phyloP scores from a whole-genome alignment of 2,329 filamentous ascomycete genomes.

The Sarocladium strictum region DNA sequence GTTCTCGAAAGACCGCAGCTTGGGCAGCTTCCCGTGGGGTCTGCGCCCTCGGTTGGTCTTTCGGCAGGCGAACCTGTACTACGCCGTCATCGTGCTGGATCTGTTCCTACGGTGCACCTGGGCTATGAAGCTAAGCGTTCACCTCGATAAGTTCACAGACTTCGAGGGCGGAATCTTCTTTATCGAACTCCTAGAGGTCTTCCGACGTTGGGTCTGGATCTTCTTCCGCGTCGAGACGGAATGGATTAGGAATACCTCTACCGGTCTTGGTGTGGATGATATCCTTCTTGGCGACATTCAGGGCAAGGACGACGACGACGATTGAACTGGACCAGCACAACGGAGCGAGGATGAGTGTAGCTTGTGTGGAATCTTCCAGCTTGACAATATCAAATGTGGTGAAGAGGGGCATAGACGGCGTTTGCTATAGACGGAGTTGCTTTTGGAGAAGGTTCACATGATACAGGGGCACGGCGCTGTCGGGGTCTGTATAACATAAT shows the following conservation, averaged over 20 bases:
- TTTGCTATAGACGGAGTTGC: slow-evolving; percentile 2
- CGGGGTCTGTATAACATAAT: too few relatives aligned
- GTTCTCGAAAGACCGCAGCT: slow-evolving; percentile 58
- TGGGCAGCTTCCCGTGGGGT: slow-evolving; percentile 66
- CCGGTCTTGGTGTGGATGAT: slow-evolving; percentile 57
- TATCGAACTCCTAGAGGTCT: slow-evolving; percentile 80
- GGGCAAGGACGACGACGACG: slow-evolving; percentile 47
- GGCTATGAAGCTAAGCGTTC: slow-evolving; percentile 79
- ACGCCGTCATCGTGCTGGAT: slow-evolving; percentile 72
- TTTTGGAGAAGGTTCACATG: background rate
- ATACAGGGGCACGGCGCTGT: background rate
- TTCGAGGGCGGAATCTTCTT: slow-evolving; percentile 85
- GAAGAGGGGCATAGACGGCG: background rate
- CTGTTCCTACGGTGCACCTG: slow-evolving; percentile 82
- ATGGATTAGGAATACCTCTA: slow-evolving; percentile 59
- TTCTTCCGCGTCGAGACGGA: slow-evolving; percentile 95
- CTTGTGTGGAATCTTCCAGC: background rate
- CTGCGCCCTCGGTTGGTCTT: slow-evolving; percentile 71
- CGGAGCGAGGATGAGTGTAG: background rate
- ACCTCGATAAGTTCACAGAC: slow-evolving; percentile 77
- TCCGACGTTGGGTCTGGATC: slow-evolving; percentile 91
- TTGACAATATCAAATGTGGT: background rate
- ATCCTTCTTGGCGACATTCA: slow-evolving; percentile 69
- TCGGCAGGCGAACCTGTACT: slow-evolving; percentile 69
- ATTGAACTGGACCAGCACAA: slow-evolving; percentile 16